Conservation (phyloP, 2,329 filamentous ascomycete species). For the Corynespora cassiicola region DNA sequence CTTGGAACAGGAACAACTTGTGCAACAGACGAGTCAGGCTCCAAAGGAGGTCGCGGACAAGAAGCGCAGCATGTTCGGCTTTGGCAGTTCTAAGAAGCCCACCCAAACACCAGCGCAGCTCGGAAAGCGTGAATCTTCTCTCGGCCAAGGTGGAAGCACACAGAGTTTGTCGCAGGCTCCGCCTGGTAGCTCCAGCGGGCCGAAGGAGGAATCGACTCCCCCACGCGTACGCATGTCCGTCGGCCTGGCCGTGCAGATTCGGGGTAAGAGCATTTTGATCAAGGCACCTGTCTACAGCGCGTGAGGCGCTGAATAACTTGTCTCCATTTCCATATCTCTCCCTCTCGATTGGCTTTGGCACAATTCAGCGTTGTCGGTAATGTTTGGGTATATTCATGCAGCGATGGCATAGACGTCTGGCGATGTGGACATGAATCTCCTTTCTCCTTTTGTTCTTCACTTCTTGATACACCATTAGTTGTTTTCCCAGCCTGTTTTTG, state of each 20-base stretch:
- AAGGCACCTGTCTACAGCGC: constrained; percentile 57
- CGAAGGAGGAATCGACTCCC: constrained; percentile 48
- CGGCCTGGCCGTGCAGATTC: constrained; percentile 55
- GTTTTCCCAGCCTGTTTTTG: constrained; percentile 3
- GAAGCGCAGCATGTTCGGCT: constrained; percentile 52
- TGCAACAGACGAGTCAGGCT: constrained; percentile 24
- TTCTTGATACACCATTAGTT: constrained; percentile 18
- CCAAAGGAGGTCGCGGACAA: constrained; percentile 36
- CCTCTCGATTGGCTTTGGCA: no score
- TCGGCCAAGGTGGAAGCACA: constrained; percentile 45
- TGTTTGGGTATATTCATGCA: constrained; percentile 16
- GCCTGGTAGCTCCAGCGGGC: constrained; percentile 48
- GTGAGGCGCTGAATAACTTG: constrained; percentile 14
- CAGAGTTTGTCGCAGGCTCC: constrained; percentile 40
- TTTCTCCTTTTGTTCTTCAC: constrained; percentile 9
- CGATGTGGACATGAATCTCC: constrained; percentile 5
- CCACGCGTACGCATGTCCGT: constrained; percentile 56
- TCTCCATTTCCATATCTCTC: no score
- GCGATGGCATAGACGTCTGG: constrained; percentile 22
- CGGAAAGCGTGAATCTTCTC: constrained; percentile 48
- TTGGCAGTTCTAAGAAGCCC: constrained; percentile 48
- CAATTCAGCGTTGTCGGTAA: no score
- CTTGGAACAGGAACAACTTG: constrained; percentile 37
- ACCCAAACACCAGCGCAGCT: constrained; percentile 34
- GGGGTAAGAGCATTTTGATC: constrained; percentile 56